Conservation (phyloP, 192 early-diverging fungal species). For the Rhizophagus prolifer region DNA sequence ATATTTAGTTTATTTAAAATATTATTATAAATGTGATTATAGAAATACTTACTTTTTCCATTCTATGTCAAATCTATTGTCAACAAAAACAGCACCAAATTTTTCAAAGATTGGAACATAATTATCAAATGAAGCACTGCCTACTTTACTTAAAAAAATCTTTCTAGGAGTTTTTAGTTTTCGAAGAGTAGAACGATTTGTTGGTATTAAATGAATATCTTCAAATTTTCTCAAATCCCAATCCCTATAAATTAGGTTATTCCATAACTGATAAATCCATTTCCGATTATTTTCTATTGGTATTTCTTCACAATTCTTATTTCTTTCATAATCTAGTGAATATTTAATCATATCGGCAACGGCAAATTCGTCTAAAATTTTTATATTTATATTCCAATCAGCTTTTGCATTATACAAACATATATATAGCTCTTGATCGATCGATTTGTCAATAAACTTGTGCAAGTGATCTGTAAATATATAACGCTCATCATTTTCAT, state of each 20-base stretch:
- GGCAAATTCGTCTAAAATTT: not conserved
- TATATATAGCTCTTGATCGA: not conserved
- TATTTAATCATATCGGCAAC: not conserved
- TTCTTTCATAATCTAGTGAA: not conserved
- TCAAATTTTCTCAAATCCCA: not conserved
- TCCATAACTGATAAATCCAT: not conserved
- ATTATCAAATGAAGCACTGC: too few species aligned
- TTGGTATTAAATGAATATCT: not conserved
- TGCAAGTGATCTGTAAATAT: not conserved
- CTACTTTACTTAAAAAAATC: not conserved
- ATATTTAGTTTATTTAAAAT: not conserved
- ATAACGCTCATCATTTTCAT: not conserved
- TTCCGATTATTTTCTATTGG: not conserved
- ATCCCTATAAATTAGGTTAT: not conserved
- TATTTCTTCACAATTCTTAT: not conserved
- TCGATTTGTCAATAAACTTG: constrained; percentile 9
- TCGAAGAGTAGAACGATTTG: not conserved
- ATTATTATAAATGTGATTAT: not conserved
- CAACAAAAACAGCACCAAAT: not conserved
- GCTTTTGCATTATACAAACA: not conserved
- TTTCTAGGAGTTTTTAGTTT: not conserved
- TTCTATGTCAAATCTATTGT: not conserved
- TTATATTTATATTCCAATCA: not conserved
- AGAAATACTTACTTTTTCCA: not conserved
- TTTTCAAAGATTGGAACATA: not conserved